Evolutionary conservation across 106 monocot species (phyloP), one percentile per base, ranked within the genome.

Genomic region (Alisma plantagoaquatica): DNA sequence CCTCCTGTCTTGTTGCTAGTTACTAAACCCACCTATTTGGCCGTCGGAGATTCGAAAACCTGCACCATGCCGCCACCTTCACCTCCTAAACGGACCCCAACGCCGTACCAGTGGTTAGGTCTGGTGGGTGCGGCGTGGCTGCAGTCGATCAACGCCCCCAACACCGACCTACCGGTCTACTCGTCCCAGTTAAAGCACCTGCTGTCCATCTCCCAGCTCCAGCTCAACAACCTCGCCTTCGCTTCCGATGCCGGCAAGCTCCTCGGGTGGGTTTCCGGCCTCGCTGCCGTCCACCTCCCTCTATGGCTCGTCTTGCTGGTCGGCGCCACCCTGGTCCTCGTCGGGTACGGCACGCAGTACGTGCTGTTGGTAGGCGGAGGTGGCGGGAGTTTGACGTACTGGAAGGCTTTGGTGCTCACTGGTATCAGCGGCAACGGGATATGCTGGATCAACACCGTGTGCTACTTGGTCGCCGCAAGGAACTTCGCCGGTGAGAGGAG

Each of bases 141-240:
- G 32, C 77, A 77, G 25, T 31, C 77, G 35, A 56, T 67, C 11
- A 38, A 14, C 19, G 57, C 60, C 61, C 69, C 71, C 43, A 77
- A 71, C 62, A 43, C 71, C 9, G 62, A 56, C 67, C 71, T 77
- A 51, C 55, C 77, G 1, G 71, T 59, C 44, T 77, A 77, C 67
- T 71, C 77, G 5, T 51, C 66, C 23, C 31, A 51, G 7, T 66
- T 77, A 23, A 77, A 77, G 57, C 32, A 48, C 41, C 43, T 52
- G 2, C 67, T 77, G 24, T 29, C 32, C 46, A 53, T 71, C 31
- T 29, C 49, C 20, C 67, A 59, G 55, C 29, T 55, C 10, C 28
- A 27, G 28, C 67, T 67, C 38, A 59, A 27, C 58, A 23, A 48
- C 41, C 58, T 67, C 10, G 58, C 67, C 3, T 21, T 58, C 23